These are phyloP conservation scores for Stipa capillata DNA, from an alignment of 176 grass and related monocot species.

Conservation along the genomic window DNA sequence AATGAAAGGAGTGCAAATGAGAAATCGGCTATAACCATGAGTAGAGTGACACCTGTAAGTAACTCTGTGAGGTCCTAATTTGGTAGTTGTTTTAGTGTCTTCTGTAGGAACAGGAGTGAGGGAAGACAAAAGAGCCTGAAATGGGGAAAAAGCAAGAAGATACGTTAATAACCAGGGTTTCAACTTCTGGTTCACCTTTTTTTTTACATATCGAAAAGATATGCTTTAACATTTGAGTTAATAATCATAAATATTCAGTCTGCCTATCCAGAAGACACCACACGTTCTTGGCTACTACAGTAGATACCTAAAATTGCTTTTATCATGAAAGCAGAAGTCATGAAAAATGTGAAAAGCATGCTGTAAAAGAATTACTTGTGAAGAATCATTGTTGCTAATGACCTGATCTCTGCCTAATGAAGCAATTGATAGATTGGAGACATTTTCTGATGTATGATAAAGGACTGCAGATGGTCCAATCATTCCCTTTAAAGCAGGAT, in stretches of 20 bases:
- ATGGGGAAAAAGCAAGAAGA: not conserved
- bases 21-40: not conserved
- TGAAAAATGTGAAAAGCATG: not conserved
- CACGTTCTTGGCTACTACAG: not conserved
- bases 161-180: not conserved
- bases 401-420: conserved; percentile 10
- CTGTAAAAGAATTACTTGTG: conserved; percentile 24
- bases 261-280: not conserved
- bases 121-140: not conserved
- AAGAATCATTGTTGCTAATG: conserved; percentile 8
- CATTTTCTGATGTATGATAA: conserved; percentile 10
- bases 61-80: not conserved
- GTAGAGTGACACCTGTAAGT: conserved; percentile 22
- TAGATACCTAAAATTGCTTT: not conserved
- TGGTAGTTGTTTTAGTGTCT: not conserved
- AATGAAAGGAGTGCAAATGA: not conserved
- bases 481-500: conserved; percentile 21
- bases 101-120: not conserved
- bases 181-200: not conserved
- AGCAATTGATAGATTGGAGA: not conserved
- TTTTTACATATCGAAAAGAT: not conserved
- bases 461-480: conserved; percentile 19
- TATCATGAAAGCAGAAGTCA: not conserved
- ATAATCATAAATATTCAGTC: not conserved
- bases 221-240: not conserved